Percentiles rank a stretch among this genome's conserved stretches.
phyloP scores from a whole-genome alignment of 805 yeast species.

The Candida golubevii region DNA sequence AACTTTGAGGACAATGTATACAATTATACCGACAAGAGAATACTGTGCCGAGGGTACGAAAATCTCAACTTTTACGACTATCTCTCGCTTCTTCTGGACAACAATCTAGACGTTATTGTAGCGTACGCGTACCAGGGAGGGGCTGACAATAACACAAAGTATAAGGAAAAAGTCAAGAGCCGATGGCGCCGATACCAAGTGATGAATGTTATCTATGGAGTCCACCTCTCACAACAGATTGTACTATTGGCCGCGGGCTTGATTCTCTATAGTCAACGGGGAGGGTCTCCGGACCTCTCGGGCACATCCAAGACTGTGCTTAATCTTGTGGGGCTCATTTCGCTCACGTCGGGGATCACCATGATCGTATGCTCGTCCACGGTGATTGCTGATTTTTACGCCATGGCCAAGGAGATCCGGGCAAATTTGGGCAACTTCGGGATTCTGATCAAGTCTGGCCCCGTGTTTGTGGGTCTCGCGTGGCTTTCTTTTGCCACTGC shows the following conservation, averaged over 20 bases:
- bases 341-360: constrained; percentile 31
- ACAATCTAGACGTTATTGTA: constrained; percentile 41
- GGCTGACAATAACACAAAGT: constrained; percentile 10
- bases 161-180: constrained; percentile 12
- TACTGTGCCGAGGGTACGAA: constrained; percentile 6
- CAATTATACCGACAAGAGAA: constrained; percentile 4
- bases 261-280: constrained; percentile 36
- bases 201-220: constrained; percentile 26
- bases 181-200: constrained; percentile 18
- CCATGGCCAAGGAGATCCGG: constrained; percentile 17
- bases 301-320: constrained; percentile 27
- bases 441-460: constrained; percentile 39
- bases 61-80: constrained; percentile 39
- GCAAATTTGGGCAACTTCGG: constrained; percentile 42
- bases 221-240: constrained; percentile 26
- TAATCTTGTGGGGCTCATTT: constrained; percentile 33
- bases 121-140: constrained; percentile 43
- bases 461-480: constrained; percentile 35
- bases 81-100: constrained; percentile 32
- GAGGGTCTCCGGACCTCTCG: constrained; percentile 29
- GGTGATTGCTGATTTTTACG: constrained; percentile 24
- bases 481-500: constrained; percentile 33
- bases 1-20: constrained; percentile 1
- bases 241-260: constrained; percentile 26
- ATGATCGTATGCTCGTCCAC: constrained; percentile 27